Evolutionary conservation across 768 basidiomycete species (phyloP).

Genomic region (Lactarius trivialis): DNA sequence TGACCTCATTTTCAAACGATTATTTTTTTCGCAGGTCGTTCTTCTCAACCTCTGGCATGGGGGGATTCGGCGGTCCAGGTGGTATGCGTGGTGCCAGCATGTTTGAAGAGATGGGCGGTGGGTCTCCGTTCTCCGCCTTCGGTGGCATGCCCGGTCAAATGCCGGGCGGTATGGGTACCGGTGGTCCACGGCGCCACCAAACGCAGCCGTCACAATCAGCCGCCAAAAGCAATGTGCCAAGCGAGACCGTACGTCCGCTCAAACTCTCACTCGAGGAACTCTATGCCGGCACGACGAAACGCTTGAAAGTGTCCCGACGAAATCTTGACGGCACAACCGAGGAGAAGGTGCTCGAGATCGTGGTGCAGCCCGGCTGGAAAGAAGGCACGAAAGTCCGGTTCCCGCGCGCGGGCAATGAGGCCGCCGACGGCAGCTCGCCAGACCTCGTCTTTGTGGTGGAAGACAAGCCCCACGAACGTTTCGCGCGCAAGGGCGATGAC

Average conservation of each 20-base stretch:
- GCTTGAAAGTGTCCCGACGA: conserved; percentile 77
- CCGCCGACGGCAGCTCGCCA: conserved; percentile 57
- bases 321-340: conserved; percentile 68
- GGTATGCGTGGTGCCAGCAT: conserved; percentile 29
- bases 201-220: conserved; percentile 28
- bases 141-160: conserved; percentile 50
- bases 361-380: conserved; percentile 89
- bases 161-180: conserved; percentile 45
- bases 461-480: conserved; percentile 80
- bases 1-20: conserved; percentile 1
- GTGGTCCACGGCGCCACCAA: not conserved
- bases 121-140: conserved; percentile 28
- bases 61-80: conserved; percentile 33
- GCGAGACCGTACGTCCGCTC: conserved; percentile 74
- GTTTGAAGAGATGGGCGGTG: conserved; percentile 33
- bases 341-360: conserved; percentile 80
- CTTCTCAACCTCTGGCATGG: conserved; percentile 40
- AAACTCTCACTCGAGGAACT: conserved; percentile 84
- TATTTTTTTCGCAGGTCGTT: conserved; percentile 43
- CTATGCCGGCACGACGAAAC: conserved; percentile 79
- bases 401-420: conserved; percentile 80
- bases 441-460: conserved; percentile 97
- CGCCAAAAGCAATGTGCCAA: conserved; percentile 26
- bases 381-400: conserved; percentile 92
- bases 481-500: conserved; percentile 78